phyloP scores from a whole-genome alignment of 805 yeast species.

The Kluyveromyces starmeri region DNA sequence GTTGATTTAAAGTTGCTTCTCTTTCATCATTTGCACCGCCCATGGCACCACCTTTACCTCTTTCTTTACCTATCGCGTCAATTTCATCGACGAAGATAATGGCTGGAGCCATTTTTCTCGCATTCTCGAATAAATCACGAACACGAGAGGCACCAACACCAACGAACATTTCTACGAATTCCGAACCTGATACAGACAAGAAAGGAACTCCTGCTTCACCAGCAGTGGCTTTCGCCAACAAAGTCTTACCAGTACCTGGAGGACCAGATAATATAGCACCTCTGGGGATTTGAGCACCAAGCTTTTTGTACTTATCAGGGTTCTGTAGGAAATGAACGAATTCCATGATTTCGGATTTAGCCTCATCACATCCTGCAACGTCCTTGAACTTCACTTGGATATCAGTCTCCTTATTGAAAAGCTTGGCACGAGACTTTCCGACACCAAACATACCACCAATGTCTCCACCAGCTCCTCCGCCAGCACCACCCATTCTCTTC shows the following conservation, averaged over 20 bases:
- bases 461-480: constrained; percentile 34
- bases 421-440: constrained; percentile 86
- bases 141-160: constrained; percentile 99
- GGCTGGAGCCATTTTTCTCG: constrained; percentile 89
- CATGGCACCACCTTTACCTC: constrained; percentile 59
- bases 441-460: constrained; percentile 80
- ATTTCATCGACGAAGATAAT: constrained; percentile 97
- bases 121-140: constrained; percentile 86
- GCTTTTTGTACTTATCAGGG: constrained; percentile 79
- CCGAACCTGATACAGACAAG: constrained; percentile 92
- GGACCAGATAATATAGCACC: constrained; percentile 98
- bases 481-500: constrained; percentile 33
- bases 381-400: constrained; percentile 84
- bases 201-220: constrained; percentile 99
- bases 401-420: constrained; percentile 85
- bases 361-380: constrained; percentile 96
- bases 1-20: constrained; percentile 91
- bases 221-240: constrained; percentile 95
- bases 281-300: constrained; percentile 96
- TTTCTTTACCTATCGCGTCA: constrained; percentile 97
- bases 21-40: constrained; percentile 91
- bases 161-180: constrained; percentile 96
- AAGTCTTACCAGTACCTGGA: constrained; percentile 98
- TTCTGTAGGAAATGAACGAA: constrained; percentile 88
- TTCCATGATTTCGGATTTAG: constrained; percentile 96